Evolutionary conservation across 352 stramenopile genomes (phyloP).

Genomic region (Phytophthora litchii): DNA sequence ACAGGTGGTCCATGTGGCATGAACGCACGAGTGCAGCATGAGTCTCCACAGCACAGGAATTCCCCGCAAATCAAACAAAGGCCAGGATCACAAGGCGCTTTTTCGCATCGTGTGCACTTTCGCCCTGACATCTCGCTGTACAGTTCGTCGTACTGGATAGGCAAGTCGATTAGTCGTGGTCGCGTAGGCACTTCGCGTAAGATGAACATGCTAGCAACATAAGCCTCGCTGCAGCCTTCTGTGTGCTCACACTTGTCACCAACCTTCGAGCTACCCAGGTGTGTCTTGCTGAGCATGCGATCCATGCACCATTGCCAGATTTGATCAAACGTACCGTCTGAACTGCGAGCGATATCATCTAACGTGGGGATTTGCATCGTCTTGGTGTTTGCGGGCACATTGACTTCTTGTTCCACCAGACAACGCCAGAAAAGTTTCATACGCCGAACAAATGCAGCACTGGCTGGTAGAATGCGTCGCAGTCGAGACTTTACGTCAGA

Average conservation of each 20-base stretch:
- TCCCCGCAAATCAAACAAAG: conserved; percentile 87
- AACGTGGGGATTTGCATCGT: conserved; percentile 54
- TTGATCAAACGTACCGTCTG: conserved; percentile 68
- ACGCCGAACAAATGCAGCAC: conserved; percentile 72
- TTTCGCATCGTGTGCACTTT: conserved; percentile 74
- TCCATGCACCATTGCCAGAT: conserved; percentile 90
- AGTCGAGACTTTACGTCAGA: conserved; percentile 49
- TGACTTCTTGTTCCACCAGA: conserved; percentile 42
- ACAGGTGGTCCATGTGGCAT: conserved; percentile 76
- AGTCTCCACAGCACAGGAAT: conserved; percentile 85
- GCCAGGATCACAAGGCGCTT: conserved; percentile 70
- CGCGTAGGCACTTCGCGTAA: conserved; percentile 64
- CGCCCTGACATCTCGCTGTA: conserved; percentile 76
- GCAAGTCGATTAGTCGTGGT: conserved; percentile 78
- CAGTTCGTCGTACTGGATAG: conserved; percentile 85
- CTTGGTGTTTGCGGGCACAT: conserved; percentile 9
- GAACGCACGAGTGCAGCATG: conserved; percentile 82
- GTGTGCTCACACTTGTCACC: conserved; percentile 88
- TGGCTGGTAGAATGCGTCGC: conserved; percentile 49
- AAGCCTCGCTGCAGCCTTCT: conserved; percentile 83
- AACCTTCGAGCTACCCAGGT: conserved; percentile 66
- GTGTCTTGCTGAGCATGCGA: conserved; percentile 79
- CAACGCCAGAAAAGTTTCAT: conserved; percentile 90
- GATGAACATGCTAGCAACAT: conserved; percentile 91
- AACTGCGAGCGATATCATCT: conserved; percentile 55